These are phyloP conservation scores for Aspergillus quadricinctus DNA, from an alignment of 2,329 filamentous ascomycete genomes.

Conservation along the genomic window DNA sequence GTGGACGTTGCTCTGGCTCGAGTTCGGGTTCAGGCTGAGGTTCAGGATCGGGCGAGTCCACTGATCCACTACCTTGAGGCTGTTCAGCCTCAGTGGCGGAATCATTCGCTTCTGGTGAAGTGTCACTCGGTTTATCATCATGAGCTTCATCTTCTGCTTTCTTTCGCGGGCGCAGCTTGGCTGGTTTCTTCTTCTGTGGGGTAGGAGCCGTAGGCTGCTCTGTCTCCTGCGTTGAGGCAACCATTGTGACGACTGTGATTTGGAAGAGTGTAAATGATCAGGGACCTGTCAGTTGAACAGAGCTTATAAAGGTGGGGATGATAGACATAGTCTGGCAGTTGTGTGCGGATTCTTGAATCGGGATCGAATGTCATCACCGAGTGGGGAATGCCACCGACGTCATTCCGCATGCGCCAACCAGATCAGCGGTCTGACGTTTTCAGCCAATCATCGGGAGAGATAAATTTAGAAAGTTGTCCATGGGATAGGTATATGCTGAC, in stretches of 20 bases:
- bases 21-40: not conserved
- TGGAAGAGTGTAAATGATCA: not conserved
- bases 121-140: not conserved
- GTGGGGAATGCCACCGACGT: not conserved
- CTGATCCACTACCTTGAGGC: not conserved
- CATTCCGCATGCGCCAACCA: not conserved
- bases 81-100: not conserved
- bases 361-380: not conserved
- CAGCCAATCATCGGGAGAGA: too few species aligned
- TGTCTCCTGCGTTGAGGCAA: not conserved
- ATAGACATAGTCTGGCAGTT: not conserved
- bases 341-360: too few species aligned
- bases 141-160: not conserved
- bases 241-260: not conserved
- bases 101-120: not conserved
- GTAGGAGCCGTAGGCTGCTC: not conserved
- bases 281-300: not conserved
- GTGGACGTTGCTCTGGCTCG: not conserved
- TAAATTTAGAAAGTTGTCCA: too few species aligned
- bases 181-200: not conserved
- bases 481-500: not conserved
- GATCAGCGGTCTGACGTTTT: not conserved
- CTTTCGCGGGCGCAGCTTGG: not conserved
- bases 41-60: not conserved
- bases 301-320: not conserved